These are phyloP conservation scores for Botrytis fabae DNA, from an alignment of 2,329 filamentous ascomycete genomes.

Conservation along the genomic window DNA sequence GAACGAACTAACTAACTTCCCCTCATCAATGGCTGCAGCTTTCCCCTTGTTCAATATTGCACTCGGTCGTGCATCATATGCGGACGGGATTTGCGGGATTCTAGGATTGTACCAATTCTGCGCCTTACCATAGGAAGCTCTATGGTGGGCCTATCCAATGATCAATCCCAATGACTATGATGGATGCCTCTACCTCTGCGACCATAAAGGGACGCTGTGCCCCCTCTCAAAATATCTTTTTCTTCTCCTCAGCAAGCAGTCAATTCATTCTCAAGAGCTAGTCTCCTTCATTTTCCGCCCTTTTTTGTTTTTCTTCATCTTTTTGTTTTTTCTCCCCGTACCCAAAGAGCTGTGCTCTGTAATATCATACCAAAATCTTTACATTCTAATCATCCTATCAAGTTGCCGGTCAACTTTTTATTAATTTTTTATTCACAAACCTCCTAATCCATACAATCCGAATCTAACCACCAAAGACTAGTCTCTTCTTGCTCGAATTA, in stretches of 20 bases:
- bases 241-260: conserved; percentile 64
- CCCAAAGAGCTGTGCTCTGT: conserved; percentile 56
- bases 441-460: conserved; percentile 30
- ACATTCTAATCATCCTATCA: conserved; percentile 39
- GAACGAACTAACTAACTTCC: conserved; percentile 8
- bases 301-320: conserved; percentile 50
- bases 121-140: conserved; percentile 19
- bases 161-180: conserved; percentile 19
- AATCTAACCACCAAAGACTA: conserved; percentile 34
- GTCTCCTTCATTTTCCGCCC: conserved; percentile 49
- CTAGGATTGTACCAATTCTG: conserved; percentile 5
- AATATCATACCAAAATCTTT: conserved; percentile 43
- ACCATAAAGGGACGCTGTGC: conserved; percentile 36
- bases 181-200: conserved; percentile 10
- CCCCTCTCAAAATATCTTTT: conserved; percentile 34
- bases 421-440: conserved; percentile 58
- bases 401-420: conserved; percentile 54
- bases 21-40: conserved; percentile 21
- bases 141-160: conserved; percentile 16
- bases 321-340: conserved; percentile 38
- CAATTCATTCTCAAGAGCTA: conserved; percentile 51
- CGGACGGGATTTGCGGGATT: conserved; percentile 2
- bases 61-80: conserved; percentile 1
- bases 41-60: conserved; percentile 16
- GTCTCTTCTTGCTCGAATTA: conserved; percentile 45